phyloP scores from a whole-genome alignment of 192 early-diverging fungal genomes.

The Backusella circina region DNA sequence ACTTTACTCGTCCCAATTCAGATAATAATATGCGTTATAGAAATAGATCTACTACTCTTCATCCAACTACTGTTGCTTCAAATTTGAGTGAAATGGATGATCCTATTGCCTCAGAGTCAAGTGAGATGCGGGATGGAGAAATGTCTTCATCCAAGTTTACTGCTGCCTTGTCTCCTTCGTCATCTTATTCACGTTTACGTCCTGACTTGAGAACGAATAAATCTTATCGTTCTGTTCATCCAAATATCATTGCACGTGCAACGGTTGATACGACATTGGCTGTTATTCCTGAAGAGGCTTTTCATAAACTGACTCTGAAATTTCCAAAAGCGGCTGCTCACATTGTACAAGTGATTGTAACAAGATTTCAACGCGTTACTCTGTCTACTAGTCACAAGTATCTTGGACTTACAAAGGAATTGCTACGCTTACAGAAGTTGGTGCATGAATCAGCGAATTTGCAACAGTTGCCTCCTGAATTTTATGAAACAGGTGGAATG shows the following conservation, averaged over 20 bases:
- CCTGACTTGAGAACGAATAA: background rate
- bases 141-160: background rate
- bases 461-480: constrained; percentile 46
- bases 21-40: background rate
- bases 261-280: constrained; percentile 86
- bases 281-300: constrained; percentile 92
- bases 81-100: background rate
- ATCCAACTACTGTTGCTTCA: background rate
- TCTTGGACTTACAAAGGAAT: constrained; percentile 80
- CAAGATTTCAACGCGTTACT: constrained; percentile 93
- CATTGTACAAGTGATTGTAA: constrained; percentile 94
- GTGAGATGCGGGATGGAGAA: background rate
- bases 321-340: constrained; percentile 92
- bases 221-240: constrained; percentile 47
- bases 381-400: constrained; percentile 88
- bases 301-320: constrained; percentile 82
- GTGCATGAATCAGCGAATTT: constrained; percentile 72
- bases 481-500: constrained; percentile 50
- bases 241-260: constrained; percentile 82
- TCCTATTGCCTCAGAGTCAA: background rate
- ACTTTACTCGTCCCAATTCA: background rate
- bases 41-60: background rate
- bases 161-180: background rate
- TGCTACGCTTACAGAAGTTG: constrained; percentile 79
- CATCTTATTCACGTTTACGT: background rate